Evolutionary conservation across 2,329 filamentous ascomycete genomes (phyloP), one percentile per base, ranked within the genome.

Genomic region (Ampelomyces quisqualis): DNA sequence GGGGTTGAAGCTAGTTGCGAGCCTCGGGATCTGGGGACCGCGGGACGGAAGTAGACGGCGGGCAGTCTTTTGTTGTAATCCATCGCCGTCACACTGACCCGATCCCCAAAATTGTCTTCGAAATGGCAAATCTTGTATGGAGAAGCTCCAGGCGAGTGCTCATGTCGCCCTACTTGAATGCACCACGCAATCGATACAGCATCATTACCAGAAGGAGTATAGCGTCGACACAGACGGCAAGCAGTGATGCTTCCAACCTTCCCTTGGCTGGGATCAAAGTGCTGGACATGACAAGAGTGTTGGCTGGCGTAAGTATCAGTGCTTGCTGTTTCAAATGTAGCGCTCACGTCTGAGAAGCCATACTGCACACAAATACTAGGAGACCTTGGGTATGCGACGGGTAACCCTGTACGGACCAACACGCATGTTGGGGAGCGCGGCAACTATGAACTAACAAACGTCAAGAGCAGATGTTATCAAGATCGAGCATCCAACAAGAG

Each of bases 301-400:
- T 98, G 51, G 93, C 93, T 49, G 93, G 93, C 42, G 91, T 96
- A 75, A 71, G 85, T 77, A 2, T 1, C 29, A 34, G 1, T 10
- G 13, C 7, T 8, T 0, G 6, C 4, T 13, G 9, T 3, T 2
- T 4, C 4, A 24, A 8, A n/a, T 7, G 10, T 15, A 2, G 7
- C 23, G 41, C 60, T 68, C 23, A 68, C 41, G 24, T 6, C 5
- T 2, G 21, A 41, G 10, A 60, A 97, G 89, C 93, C 93, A 53
- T 97, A 97, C 64, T 96, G 90, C 60, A 97, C 93, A 24, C 93
- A 98, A 68, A 96, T 98, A 38, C 73, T 98, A 7, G 93, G 91
- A 41, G 93, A 98, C 70, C 78, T 98, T 57, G 93, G 93, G 91
- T 95, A 81, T 68, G 82, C 47, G 43, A 54, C 31, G 48, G 46